A percentile compares a stretch with the other conserved stretches of the same genome.
phyloP scores from a whole-genome alignment of 352 stramenopile species.

The Albugo laibachii region DNA sequence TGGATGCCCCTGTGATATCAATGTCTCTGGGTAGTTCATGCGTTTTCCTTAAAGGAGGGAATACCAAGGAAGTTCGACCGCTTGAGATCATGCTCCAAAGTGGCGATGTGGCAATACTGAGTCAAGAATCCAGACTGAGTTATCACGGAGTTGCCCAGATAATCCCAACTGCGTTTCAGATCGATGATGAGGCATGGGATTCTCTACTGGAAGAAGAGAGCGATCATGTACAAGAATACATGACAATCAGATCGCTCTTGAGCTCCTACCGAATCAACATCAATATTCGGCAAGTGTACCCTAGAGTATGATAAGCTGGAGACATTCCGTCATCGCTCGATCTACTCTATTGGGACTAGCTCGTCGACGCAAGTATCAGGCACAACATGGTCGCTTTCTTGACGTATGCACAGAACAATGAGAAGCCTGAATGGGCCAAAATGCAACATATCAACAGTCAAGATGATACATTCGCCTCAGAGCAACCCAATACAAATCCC shows the following conservation, averaged over 20 bases:
- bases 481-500: too few relatives aligned
- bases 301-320: too few relatives aligned
- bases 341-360: too few relatives aligned
- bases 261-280: conserved; percentile 52
- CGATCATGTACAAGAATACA: conserved; percentile 13
- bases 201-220: conserved; percentile 7
- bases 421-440: too few relatives aligned
- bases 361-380: too few relatives aligned
- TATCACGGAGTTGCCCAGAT: conserved; percentile 50
- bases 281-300: conserved; percentile 60
- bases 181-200: conserved; percentile 11
- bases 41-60: conserved; percentile 57
- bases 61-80: conserved; percentile 34
- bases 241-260: conserved; percentile 27
- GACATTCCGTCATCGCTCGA: too few relatives aligned
- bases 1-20: conserved; percentile 64
- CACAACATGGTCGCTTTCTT: too few relatives aligned
- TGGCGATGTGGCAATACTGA: conserved; percentile 46
- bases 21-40: conserved; percentile 45
- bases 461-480: too few relatives aligned
- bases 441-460: too few relatives aligned
- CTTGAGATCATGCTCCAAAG: conserved; percentile 42
- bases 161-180: conserved; percentile 21
- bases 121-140: conserved; percentile 34
- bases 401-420: too few relatives aligned